Conservation (phyloP, 1,139 yeast genomes). For the Geotrichum fermentans region DNA sequence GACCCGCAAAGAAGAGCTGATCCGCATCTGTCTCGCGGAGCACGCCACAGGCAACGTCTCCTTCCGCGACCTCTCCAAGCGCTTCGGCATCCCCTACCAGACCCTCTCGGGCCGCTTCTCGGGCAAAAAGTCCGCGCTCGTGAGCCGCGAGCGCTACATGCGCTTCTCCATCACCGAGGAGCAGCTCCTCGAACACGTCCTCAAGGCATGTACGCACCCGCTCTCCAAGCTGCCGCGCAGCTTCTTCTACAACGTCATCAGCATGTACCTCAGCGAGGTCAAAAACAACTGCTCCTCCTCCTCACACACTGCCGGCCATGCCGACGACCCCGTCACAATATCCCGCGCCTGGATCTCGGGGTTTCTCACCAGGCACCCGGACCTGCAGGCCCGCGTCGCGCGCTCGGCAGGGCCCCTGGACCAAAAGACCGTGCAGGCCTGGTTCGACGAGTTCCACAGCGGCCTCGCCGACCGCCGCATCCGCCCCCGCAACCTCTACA, state of each 20-base stretch:
- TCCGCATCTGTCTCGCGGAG: conserved; percentile 3
- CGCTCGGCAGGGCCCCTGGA: background rate
- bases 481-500: conserved; percentile 7
- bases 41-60: background rate
- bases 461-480: conserved; percentile 11
- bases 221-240: conserved; percentile 8
- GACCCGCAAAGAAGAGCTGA: conserved; percentile 3
- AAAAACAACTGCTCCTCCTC: background rate
- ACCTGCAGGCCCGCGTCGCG: conserved; percentile 5
- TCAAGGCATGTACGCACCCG: conserved; percentile 10
- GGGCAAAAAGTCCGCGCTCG: conserved; percentile 2
- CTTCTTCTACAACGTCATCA: conserved; percentile 7
- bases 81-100: conserved; percentile 6
- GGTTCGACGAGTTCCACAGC: conserved; percentile 10
- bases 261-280: conserved; percentile 10
- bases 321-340: background rate
- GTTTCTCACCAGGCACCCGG: conserved; percentile 9
- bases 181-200: background rate
- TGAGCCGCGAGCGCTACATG: conserved; percentile 8
- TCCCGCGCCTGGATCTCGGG: conserved; percentile 14
- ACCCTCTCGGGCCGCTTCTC: background rate
- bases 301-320: background rate
- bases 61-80: background rate
- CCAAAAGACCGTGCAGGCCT: conserved; percentile 2
- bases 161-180: conserved; percentile 7